Evolutionary conservation across 2,329 filamentous ascomycete genomes (phyloP).

Genomic region (Fusarium proliferatum): DNA sequence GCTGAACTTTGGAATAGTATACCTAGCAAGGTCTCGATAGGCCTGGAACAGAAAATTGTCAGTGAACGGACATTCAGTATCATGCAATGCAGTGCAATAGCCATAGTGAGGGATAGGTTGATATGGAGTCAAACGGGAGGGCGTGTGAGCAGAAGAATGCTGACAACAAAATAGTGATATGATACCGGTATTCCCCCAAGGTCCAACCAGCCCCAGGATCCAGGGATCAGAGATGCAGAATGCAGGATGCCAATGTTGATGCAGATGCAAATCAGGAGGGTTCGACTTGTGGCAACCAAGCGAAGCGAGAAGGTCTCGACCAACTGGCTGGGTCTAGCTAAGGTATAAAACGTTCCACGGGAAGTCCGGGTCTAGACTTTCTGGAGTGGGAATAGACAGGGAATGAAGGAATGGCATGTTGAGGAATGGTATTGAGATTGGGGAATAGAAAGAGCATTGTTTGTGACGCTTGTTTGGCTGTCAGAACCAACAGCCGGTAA

Average conservation of each 20-base stretch:
- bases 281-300: slow-evolving; percentile 23
- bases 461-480: neutral
- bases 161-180: neutral
- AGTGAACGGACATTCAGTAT: slow-evolving; percentile 24
- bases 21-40: slow-evolving; percentile 52
- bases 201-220: neutral
- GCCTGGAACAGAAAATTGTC: slow-evolving; percentile 48
- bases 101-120: neutral
- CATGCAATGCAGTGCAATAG: neutral
- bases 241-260: slow-evolving; percentile 27
- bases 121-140: neutral
- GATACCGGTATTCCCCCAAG: neutral
- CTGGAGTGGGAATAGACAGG: slow-evolving; percentile 28
- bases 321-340: slow-evolving; percentile 20
- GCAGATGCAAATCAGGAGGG: slow-evolving; percentile 28
- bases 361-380: slow-evolving; percentile 29
- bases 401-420: slow-evolving; percentile 10
- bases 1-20: slow-evolving; percentile 26
- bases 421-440: neutral
- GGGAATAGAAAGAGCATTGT: neutral
- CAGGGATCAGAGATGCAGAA: slow-evolving; percentile 24
- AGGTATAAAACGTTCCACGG: slow-evolving; percentile 30
- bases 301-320: slow-evolving; percentile 35
- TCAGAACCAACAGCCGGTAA: neutral
- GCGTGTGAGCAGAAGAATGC: slow-evolving; percentile 2